Evolutionary conservation across 1,139 yeast genomes (phyloP).

Genomic region (Trichomonascaceae sp.): DNA sequence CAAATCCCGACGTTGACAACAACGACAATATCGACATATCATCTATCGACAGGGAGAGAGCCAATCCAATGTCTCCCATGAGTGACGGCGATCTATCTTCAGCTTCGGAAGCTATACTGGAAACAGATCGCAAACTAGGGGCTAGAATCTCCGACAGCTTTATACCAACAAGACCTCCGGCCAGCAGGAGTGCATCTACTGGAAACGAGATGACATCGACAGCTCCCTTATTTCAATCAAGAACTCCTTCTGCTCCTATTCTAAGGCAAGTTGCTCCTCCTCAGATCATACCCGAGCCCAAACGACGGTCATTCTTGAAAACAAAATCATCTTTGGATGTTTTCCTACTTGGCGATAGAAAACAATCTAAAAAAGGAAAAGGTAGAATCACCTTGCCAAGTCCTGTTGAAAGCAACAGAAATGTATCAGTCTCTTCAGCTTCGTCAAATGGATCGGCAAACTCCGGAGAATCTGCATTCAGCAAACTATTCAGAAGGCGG

Average conservation of each 20-base stretch:
- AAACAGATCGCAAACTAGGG: background rate
- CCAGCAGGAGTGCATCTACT: background rate
- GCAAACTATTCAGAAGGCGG: conserved; percentile 19
- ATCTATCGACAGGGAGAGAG: background rate
- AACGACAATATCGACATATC: background rate
- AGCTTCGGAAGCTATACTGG: background rate
- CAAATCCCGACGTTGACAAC: background rate
- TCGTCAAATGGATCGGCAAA: conserved; percentile 11
- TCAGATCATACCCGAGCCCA: conserved; percentile 6
- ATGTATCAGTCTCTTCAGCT: conserved; percentile 11
- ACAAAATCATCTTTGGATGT: conserved; percentile 29
- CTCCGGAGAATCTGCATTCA: conserved; percentile 15
- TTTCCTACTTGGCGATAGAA: conserved; percentile 12
- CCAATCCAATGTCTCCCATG: background rate
- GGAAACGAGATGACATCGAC: background rate
- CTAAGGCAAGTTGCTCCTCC: background rate
- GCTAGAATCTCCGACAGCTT: background rate
- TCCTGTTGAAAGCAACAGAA: conserved; percentile 4
- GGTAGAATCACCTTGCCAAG: background rate
- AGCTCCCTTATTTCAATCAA: background rate
- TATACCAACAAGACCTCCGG: background rate
- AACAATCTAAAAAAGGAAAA: background rate
- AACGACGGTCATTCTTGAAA: conserved; percentile 26
- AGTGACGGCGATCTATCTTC: background rate
- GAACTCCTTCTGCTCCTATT: background rate